Evolutionary conservation across 164 flowering plant species (phyloP), one percentile per base, ranked within the genome.

Genomic region (Magnolia officinalis): DNA sequence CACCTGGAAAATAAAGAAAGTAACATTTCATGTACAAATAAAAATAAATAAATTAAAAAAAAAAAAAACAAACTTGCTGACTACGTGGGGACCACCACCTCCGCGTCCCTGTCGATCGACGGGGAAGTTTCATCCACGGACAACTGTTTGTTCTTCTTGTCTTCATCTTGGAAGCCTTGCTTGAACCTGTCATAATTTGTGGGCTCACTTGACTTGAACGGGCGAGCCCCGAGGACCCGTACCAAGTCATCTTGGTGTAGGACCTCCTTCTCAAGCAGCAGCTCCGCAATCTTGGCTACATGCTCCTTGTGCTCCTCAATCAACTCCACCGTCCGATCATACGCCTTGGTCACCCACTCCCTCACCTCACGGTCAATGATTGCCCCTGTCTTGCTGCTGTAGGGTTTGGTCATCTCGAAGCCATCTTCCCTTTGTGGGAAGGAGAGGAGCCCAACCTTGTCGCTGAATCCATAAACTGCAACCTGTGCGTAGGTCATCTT

Each of bases 401-500:
- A 94, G 59, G 99, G 98, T 79, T 92, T 96, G 67, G 45, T 74
- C 95, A 90, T 90, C 83, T 92, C 98, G 45, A 86, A 84, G 1
- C 75, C 19, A 76, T 90, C 98, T 0, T 94, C 97, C 77, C 89
- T 87, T 79, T 72, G 92, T n/a, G 98, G 99, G 78, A 96, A 94
- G 37, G 99, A 96, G 61, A 96, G 91, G 45, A 96, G 83, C 24
- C 99, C 99, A 50, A 95, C 95, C 81, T 92, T 93, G 14, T 92
- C 94, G 59, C 99, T 95, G 78, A 95, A 93, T 3, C 99, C 98
- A 82, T 93, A 93, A 2, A 93, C 86, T 13, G 97, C 94, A 16
- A 95, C 98, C 79, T 91, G 97, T 67, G 96, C 98, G 79, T 93
- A 93, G 6, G 99, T 90, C 94, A 95, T 91, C 80, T 92, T 92